Evolutionary conservation across 768 basidiomycete species (phyloP), one percentile per base, ranked within the genome.

Genomic region (Phylloporus rhodoxanthus): DNA sequence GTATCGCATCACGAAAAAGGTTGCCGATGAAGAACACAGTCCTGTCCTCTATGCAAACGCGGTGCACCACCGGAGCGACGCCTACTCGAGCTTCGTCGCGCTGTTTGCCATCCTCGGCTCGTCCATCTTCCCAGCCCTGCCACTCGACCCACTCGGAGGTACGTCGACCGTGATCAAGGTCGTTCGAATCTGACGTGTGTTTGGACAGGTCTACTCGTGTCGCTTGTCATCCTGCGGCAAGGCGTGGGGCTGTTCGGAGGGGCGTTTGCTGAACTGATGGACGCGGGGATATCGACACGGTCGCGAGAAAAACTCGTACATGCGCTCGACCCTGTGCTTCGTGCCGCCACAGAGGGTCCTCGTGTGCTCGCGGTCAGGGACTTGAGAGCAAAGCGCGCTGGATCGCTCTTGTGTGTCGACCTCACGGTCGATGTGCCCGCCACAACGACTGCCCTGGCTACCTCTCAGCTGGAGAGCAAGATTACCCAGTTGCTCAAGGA

Each of bases 31-130:
- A 58, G 93, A 97, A 68, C 83, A 84, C 59, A 91, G 87, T 60
- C 89, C 91, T 4, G 96, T 99, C 1, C 70, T 99, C 45, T 73
- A 85, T 17, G 96, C 96, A n/a, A 99, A 98, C 65, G 96, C 95
- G 6, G 78, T 93, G 48, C 95, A 98, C 66, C 96, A 99, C 69
- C 80, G 96, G n/a, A 93, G 90, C 55, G 96, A 99, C 66, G 92
- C 91, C 6, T 91, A 93, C 62, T 93, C 92, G 3, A 94, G 92
- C 58, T 57, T 86, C 43, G 91, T 99, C 47, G 92, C 94, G 10
- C 79, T 98, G 48, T 78, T 87, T 40, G 94, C 95, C 14, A 99
- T 99, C 61, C 69, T 98, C 8, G 92, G 94, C 11, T 90, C 85
- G 9, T 89, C 89, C 74, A 74, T 82, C 56, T 87, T 88, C 66